These are phyloP conservation scores for Serendipita sp. DNA, from an alignment of 768 basidiomycete species.

Conservation along the genomic window DNA sequence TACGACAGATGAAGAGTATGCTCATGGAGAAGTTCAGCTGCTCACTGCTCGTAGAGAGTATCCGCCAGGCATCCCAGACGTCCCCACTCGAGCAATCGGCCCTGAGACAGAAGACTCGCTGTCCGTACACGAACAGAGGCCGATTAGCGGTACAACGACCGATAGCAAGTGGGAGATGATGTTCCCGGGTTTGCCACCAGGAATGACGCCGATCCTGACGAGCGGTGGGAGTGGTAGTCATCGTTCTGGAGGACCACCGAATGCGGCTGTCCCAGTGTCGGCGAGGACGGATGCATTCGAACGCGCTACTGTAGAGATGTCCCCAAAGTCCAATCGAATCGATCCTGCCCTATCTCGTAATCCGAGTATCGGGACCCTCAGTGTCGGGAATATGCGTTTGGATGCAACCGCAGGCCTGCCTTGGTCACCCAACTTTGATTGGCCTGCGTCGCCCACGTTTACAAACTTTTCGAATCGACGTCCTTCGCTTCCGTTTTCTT, in stretches of 20 bases:
- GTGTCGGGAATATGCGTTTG: background rate
- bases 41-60: background rate
- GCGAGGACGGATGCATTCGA: background rate
- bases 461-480: background rate
- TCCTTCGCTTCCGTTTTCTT: too few relatives aligned
- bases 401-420: background rate
- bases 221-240: background rate
- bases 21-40: background rate
- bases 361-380: too few relatives aligned
- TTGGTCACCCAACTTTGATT: slow-evolving; percentile 1
- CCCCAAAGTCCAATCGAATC: background rate
- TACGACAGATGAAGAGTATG: background rate
- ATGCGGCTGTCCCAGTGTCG: background rate
- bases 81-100: background rate
- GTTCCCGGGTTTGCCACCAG: background rate
- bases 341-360: background rate
- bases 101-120: background rate
- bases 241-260: background rate
- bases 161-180: background rate
- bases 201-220: background rate
- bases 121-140: background rate
- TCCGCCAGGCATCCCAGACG: background rate
- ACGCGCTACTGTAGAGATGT: background rate
- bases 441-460: background rate
- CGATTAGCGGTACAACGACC: background rate